Evolutionary conservation across 495 filamentous ascomycete species (phyloP).

Genomic region (Penicillium macrosclerotiorum): DNA sequence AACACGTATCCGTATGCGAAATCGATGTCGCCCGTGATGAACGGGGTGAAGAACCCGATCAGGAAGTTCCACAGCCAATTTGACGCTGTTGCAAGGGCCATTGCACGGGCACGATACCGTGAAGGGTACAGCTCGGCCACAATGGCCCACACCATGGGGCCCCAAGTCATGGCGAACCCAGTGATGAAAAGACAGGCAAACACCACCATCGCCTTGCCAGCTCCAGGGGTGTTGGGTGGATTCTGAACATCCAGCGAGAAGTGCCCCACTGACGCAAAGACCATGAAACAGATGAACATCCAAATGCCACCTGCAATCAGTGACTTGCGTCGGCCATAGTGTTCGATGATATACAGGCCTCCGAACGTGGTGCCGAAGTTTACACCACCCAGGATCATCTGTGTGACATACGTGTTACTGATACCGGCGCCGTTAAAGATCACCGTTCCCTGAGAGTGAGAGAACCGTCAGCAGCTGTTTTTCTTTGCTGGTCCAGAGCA

Average conservation of each 20-base stretch:
- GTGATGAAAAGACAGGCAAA: conserved; percentile 65
- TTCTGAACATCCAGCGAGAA: conserved; percentile 54
- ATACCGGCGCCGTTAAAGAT: conserved; percentile 69
- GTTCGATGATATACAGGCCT: conserved; percentile 67
- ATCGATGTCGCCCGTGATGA: conserved; percentile 65
- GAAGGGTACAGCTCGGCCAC: conserved; percentile 80
- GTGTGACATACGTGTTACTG: conserved; percentile 62
- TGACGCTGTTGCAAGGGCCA: conserved; percentile 74
- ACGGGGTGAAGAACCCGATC: conserved; percentile 75
- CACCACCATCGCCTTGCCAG: conserved; percentile 69
- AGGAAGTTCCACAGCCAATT: conserved; percentile 92
- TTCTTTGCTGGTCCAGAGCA: too few relatives aligned
- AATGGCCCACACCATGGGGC: conserved; percentile 78
- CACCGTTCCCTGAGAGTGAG: conserved; percentile 60
- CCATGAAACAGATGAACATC: conserved; percentile 69
- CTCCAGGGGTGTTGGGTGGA: conserved; percentile 50
- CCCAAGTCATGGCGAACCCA: conserved; percentile 67
- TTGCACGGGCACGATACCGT: conserved; percentile 66
- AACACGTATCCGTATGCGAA: conserved; percentile 80
- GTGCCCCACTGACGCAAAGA: conserved; percentile 68
- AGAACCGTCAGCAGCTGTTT: too few relatives aligned
- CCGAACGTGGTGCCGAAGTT: conserved; percentile 70
- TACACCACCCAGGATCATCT: conserved; percentile 69
- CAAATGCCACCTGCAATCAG: conserved; percentile 64
- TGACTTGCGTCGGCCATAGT: conserved; percentile 62